These are phyloP conservation scores for Chaetomium fimeti DNA, from an alignment of 495 filamentous ascomycete species.

Conservation along the genomic window DNA sequence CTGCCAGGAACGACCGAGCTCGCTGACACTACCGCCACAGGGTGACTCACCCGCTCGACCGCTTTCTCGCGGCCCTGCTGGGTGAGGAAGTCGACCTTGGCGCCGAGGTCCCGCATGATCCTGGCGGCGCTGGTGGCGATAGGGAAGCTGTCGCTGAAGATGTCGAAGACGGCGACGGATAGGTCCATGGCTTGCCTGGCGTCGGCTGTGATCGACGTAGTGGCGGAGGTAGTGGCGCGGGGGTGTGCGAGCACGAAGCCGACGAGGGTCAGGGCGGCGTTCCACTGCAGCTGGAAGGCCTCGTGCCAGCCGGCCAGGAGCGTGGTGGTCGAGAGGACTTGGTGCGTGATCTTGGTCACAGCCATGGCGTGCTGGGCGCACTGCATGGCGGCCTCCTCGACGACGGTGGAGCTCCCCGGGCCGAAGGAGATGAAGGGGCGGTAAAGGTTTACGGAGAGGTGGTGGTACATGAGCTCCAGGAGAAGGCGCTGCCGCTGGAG, in stretches of 20 bases:
- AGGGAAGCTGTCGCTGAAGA: slow-evolving; percentile 9
- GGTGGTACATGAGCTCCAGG: slow-evolving; percentile 10
- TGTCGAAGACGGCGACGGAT: slow-evolving; percentile 2
- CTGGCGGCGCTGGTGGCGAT: neutral
- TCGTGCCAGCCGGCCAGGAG: slow-evolving; percentile 9
- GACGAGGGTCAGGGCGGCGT: neutral
- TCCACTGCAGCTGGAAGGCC: slow-evolving; percentile 13
- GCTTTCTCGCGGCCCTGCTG: neutral
- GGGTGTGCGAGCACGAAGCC: slow-evolving; percentile 1
- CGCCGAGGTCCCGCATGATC: slow-evolving; percentile 7
- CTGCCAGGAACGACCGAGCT: neutral
- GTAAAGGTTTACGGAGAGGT: slow-evolving; percentile 3
- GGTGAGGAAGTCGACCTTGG: slow-evolving; percentile 2
- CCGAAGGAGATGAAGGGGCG: slow-evolving; percentile 8
- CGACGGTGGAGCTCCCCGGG: neutral
- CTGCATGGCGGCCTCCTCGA: neutral
- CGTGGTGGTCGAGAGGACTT: slow-evolving; percentile 2
- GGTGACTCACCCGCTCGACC: neutral
- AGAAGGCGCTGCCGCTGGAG: slow-evolving; percentile 5
- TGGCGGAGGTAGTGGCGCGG: neutral
- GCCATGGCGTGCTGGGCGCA: slow-evolving; percentile 3
- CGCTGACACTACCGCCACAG: neutral
- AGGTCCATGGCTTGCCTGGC: slow-evolving; percentile 2
- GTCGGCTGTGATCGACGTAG: neutral
- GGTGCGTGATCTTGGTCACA: slow-evolving; percentile 1